Conservation (phyloP, 2,329 filamentous ascomycete genomes). For the Colletotrichum sp. region DNA sequence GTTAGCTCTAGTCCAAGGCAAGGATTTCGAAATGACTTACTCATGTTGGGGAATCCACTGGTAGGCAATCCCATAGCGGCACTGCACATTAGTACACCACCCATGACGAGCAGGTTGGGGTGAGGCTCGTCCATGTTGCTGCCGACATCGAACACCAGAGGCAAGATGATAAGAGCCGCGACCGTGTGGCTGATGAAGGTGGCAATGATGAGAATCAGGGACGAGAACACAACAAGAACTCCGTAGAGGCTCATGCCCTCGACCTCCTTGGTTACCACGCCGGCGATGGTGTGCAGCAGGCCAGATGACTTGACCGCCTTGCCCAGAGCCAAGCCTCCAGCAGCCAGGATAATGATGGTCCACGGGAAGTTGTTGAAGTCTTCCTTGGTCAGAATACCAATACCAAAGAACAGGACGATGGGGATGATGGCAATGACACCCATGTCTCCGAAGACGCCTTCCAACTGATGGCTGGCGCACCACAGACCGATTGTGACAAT, state of each 20-base stretch:
- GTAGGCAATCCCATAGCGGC: slow-evolving; percentile 98
- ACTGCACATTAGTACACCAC: slow-evolving; percentile 91
- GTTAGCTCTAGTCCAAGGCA: not conserved
- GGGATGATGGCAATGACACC: slow-evolving; percentile 97
- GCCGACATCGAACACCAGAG: slow-evolving; percentile 87
- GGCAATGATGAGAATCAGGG: slow-evolving; percentile 86
- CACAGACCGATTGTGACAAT: slow-evolving; percentile 85
- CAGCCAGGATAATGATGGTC: slow-evolving; percentile 99
- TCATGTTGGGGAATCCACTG: slow-evolving; percentile 98
- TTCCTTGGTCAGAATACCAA: slow-evolving; percentile 95
- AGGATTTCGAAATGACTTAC: slow-evolving; percentile 58
- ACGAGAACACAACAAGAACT: slow-evolving; percentile 84
- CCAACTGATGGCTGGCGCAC: slow-evolving; percentile 91
- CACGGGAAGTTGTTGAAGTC: slow-evolving; percentile 99
- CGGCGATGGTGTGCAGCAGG: slow-evolving; percentile 85
- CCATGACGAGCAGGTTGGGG: slow-evolving; percentile 95
- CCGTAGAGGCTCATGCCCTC: slow-evolving; percentile 83
- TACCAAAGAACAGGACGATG: slow-evolving; percentile 94
- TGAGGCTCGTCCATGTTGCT: slow-evolving; percentile 85
- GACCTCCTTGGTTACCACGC: slow-evolving; percentile 75
- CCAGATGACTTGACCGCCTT: slow-evolving; percentile 95
- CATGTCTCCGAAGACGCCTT: slow-evolving; percentile 93
- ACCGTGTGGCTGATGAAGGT: slow-evolving; percentile 99
- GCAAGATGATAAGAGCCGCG: slow-evolving; percentile 91
- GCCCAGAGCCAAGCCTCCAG: slow-evolving; percentile 88